Conservation (phyloP, 306 rosid genomes). For the Ochetophila trinervis region DNA sequence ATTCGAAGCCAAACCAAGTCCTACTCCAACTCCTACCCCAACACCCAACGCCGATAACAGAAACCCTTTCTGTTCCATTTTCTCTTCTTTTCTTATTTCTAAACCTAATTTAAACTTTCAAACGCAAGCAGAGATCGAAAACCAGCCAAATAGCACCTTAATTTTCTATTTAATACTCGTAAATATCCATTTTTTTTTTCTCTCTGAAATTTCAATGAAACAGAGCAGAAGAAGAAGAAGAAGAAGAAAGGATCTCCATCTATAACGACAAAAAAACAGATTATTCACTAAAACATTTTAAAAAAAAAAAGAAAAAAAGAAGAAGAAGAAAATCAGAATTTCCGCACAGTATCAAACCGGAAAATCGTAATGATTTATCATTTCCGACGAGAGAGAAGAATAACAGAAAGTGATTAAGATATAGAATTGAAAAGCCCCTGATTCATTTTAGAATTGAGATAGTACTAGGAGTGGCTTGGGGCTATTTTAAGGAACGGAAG, state of each 20-base stretch:
- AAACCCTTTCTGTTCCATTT: conserved; percentile 74
- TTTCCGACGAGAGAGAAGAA: not conserved
- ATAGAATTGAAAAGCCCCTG: not conserved
- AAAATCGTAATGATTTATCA: not conserved
- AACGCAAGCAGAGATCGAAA: not conserved
- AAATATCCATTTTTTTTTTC: not conserved
- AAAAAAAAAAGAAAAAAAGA: too few relatives aligned
- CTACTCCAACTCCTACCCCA: conserved; percentile 90
- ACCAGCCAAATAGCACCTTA: not conserved
- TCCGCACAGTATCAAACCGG: not conserved
- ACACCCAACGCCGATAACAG: conserved; percentile 79
- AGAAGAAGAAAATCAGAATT: too few relatives aligned
- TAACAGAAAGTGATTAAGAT: not conserved
- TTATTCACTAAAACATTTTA: too few relatives aligned
- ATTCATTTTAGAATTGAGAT: conserved; percentile 2
- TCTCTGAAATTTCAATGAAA: not conserved
- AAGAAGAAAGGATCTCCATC: too few relatives aligned
- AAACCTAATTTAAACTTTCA: not conserved
- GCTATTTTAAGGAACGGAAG: too few relatives aligned
- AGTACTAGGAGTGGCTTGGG: too few relatives aligned
- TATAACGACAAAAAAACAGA: not conserved
- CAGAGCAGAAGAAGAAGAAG: too few relatives aligned
- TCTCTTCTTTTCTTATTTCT: not conserved
- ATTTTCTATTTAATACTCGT: not conserved
- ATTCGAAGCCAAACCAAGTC: conserved; percentile 78